A percentile compares a stretch with the other conserved stretches of the same genome.
These are phyloP conservation scores for Cladosporium cucumerinum DNA, from an alignment of 2,329 filamentous ascomycete genomes.

Conservation along the genomic window DNA sequence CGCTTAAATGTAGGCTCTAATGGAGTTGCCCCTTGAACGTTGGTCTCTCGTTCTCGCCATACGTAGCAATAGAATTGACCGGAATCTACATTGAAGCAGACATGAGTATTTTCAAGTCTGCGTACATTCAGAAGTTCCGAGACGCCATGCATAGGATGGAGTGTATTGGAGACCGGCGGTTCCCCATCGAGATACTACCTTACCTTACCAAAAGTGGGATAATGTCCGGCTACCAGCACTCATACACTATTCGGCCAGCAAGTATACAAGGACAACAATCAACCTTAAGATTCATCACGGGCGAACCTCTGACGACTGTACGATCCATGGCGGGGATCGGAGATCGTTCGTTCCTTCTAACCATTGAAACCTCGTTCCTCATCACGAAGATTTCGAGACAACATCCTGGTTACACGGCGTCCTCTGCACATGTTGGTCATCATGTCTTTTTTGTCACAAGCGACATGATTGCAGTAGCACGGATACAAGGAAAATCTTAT, in stretches of 20 bases:
- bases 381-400: not conserved
- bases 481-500: not conserved
- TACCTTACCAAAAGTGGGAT: not conserved
- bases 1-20: not conserved
- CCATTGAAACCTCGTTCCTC: not conserved
- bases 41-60: not conserved
- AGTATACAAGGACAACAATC: not conserved
- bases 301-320: not conserved
- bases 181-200: not conserved
- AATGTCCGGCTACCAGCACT: not conserved
- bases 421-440: not conserved
- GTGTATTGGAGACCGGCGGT: too few species aligned
- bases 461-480: not conserved
- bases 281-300: not conserved
- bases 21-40: not conserved
- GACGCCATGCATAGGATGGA: too few species aligned
- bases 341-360: not conserved
- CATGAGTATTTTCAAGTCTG: not conserved
- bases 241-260: not conserved
- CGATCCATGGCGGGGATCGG: not conserved
- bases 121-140: too few species aligned
- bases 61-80: not conserved
- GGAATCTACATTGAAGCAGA: not conserved
- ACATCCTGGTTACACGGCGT: not conserved
- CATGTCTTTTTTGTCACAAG: not conserved